These are phyloP conservation scores for Plasmodium relictum DNA, from an alignment of 169 alveolate species.

Conservation along the genomic window DNA sequence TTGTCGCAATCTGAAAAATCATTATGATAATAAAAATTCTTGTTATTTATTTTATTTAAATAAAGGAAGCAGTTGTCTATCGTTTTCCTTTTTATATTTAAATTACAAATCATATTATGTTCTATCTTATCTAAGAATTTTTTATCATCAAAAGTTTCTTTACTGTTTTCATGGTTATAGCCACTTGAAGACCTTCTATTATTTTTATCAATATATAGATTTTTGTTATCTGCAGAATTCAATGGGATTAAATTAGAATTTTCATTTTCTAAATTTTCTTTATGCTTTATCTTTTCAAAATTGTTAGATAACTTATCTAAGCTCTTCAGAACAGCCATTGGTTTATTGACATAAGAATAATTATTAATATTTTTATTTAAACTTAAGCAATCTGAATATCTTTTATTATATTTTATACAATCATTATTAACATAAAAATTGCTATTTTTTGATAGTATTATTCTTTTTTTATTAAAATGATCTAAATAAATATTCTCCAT, in stretches of 20 bases:
- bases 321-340: not conserved
- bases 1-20: too few species aligned
- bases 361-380: constrained; percentile 9
- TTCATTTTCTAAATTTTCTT: not conserved
- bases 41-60: not conserved
- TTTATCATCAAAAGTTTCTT: not conserved
- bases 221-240: not conserved
- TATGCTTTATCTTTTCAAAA: not conserved
- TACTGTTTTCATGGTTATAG: not conserved
- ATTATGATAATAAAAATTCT: too few species aligned
- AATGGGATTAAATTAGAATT: not conserved
- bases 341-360: not conserved
- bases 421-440: not conserved
- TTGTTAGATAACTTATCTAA: not conserved
- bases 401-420: constrained; percentile 3
- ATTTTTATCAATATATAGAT: not conserved
- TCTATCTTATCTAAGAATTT: not conserved
- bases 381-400: constrained; percentile 12
- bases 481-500: constrained; percentile 36
- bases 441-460: constrained; percentile 20
- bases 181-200: not conserved
- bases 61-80: constrained; percentile 46
- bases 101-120: constrained; percentile 11
- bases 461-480: constrained; percentile 31
- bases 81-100: constrained; percentile 20